A percentile compares a stretch with the other conserved stretches of the same genome.
Conservation (phyloP, 331 rosid genomes). For the Prunus yedoensis region DNA sequence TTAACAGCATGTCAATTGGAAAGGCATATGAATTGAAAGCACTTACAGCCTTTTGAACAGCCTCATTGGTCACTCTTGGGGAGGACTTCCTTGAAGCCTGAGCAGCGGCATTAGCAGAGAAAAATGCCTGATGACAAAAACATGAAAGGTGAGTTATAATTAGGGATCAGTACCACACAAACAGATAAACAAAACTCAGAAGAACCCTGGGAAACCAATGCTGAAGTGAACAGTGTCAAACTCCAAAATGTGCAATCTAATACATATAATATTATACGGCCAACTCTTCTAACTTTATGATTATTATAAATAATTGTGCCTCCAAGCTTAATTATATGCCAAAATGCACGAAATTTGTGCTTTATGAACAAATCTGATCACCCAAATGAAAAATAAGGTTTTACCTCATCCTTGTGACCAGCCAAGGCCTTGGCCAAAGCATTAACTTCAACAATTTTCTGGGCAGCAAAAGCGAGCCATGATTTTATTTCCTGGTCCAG, state of each 20-base stretch:
- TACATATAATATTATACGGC: neutral
- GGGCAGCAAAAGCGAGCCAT: conserved; percentile 99
- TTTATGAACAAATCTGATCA: neutral
- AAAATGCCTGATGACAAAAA: conserved; percentile 58
- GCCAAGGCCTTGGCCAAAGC: conserved; percentile 87
- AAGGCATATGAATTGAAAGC: conserved; percentile 6
- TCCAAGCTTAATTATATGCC: neutral
- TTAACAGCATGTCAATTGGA: neutral
- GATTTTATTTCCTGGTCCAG: conserved; percentile 84
- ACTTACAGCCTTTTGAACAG: conserved; percentile 96
- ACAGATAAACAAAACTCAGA: neutral
- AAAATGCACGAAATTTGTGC: neutral
- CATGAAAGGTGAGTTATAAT: conserved; percentile 7
- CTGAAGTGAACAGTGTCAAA: neutral
- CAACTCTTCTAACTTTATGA: neutral
- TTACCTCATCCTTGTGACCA: conserved; percentile 82
- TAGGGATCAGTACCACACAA: neutral
- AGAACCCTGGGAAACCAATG: neutral
- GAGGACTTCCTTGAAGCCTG: conserved; percentile 83
- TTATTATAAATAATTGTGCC: neutral
- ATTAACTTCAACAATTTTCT: conserved; percentile 87
- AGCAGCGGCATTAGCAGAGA: conserved; percentile 70
- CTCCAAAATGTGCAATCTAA: neutral
- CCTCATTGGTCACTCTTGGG: conserved; percentile 90
- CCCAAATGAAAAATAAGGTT: neutral